Conservation (phyloP, 1,284 basidiomycete species). For the Sparassis latifolia region DNA sequence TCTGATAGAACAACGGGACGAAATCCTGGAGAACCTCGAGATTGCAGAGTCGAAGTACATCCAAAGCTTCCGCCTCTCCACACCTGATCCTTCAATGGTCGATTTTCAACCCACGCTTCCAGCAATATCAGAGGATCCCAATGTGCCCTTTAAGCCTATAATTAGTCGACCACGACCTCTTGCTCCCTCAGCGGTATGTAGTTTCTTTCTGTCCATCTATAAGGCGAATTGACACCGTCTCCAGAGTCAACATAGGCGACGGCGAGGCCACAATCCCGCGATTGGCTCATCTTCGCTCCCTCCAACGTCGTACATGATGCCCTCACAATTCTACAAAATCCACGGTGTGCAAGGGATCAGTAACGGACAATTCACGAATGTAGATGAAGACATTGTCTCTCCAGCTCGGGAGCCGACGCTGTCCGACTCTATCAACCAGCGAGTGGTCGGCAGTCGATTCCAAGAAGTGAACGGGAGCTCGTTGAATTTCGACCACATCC, state of each 20-base stretch:
- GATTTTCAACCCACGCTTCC: slow-evolving; percentile 29
- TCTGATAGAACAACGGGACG: slow-evolving; percentile 66
- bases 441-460: slow-evolving; percentile 62
- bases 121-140: slow-evolving; percentile 21
- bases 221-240: neutral
- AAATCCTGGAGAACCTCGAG: slow-evolving; percentile 70
- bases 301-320: slow-evolving; percentile 72
- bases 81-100: slow-evolving; percentile 49
- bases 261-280: slow-evolving; percentile 49
- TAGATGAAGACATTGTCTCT: slow-evolving; percentile 19
- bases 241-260: slow-evolving; percentile 25
- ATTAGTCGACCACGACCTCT: slow-evolving; percentile 67
- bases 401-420: slow-evolving; percentile 35
- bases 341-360: slow-evolving; percentile 53
- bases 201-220: neutral
- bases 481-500: slow-evolving; percentile 44
- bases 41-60: slow-evolving; percentile 75
- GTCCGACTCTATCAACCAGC: slow-evolving; percentile 52
- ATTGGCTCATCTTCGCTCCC: slow-evolving; percentile 60
- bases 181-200: slow-evolving; percentile 18
- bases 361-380: slow-evolving; percentile 49
- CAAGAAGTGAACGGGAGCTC: slow-evolving; percentile 65
- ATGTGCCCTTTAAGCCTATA: slow-evolving; percentile 37
- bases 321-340: slow-evolving; percentile 70
- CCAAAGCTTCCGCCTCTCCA: slow-evolving; percentile 63